Evolutionary conservation across 768 basidiomycete genomes (phyloP), one percentile per base, ranked within the genome.

Genomic region (Pleurotus giganteus): DNA sequence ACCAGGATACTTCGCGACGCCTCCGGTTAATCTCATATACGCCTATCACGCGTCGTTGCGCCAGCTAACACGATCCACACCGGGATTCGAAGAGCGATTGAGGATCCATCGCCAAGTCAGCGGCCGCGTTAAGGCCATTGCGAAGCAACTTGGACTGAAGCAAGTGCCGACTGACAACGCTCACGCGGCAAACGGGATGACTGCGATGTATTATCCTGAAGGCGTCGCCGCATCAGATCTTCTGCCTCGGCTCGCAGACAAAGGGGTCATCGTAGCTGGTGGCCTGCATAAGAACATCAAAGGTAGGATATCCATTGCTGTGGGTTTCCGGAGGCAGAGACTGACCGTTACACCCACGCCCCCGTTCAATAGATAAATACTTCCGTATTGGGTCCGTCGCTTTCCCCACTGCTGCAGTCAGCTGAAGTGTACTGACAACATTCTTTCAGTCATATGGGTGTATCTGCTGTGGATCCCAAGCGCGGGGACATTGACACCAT

Each of bases 1-100:
- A 13, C 78, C 89, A 2, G 85, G 84, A 26, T 95, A 94, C 77
- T 95, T 95, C 67, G 93, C 90, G 9, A 94, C 92, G 1, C 89
- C 91, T 4, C 88, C 91, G 9, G 87, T 91, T 54, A 92, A 93
- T 71, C 80, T 97, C 62, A 83, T 96, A 62, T 86, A 86, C 63
- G 91, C 94, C 2, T 88, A 89, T 65, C 82, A 89, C 63, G 80
- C 83, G n/a, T 86, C 91, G 1, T 80, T 96, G 47, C 70, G 67
- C 26, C 77, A 80, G 58, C 88, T 96, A 66, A 85, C 80, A 2
- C 75, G 73, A 54, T 74, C 72, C 0, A 60, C 74, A 15, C 76
- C 82, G 4, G 81, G 86, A 1, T 78, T 96, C 36, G 76, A 84
- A 43, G 84, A 88, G 42, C 82, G 94, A 3, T 85, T 94, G 68